Evolutionary conservation across 148 eudicot species (phyloP).

Genomic region (Polygonum maritimum): DNA sequence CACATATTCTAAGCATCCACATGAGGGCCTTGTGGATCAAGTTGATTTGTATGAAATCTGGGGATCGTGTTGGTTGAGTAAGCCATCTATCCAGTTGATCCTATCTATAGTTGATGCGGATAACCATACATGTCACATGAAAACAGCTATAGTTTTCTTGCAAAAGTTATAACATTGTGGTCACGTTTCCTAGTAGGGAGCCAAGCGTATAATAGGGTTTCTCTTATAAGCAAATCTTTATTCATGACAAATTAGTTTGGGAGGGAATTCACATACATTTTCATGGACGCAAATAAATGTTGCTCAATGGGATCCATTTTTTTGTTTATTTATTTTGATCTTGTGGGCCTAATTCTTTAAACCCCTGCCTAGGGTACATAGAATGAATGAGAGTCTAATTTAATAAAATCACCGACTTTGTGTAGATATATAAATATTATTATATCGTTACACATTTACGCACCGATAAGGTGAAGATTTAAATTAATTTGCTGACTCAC

Average conservation of each 20-base stretch:
- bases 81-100: not conserved
- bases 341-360: not conserved
- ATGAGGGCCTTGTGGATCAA: not conserved
- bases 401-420: not conserved
- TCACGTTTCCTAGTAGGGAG: slow-evolving; percentile 4
- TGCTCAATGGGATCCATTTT: not conserved
- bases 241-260: not conserved
- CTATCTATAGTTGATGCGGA: not conserved
- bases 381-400: not conserved
- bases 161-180: not conserved
- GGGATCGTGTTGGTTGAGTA: not conserved
- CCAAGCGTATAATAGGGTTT: not conserved
- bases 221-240: not conserved
- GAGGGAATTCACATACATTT: not conserved
- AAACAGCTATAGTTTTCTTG: not conserved
- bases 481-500: not conserved
- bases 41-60: not conserved
- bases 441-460: not conserved
- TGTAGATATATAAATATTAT: not conserved
- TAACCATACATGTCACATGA: not conserved
- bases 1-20: not conserved
- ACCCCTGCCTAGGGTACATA: not conserved
- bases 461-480: not conserved
- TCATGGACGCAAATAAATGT: not conserved
- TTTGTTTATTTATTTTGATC: too few species aligned